Base-by-base conservation (phyloP, 169 alveolate genomes). In the Cryptosporidium canis region DNA sequence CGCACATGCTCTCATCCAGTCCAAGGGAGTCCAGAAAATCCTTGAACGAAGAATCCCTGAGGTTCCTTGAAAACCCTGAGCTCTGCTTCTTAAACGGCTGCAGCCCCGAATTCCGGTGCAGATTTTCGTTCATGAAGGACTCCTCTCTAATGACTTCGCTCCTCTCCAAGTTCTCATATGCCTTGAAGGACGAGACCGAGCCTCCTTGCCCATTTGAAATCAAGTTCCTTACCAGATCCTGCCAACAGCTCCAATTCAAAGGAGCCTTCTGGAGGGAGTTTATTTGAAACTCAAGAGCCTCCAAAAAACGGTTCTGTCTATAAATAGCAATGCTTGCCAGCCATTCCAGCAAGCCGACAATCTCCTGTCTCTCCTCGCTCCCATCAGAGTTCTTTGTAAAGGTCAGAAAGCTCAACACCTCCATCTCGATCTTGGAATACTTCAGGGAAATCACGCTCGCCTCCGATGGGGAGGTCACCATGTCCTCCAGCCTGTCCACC, bases 181-280 rank as follows among this genome's bases (percentile, higher is more conserved):
- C 18, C 29, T 61, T 61, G 33, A 35, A 18, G 1, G 63, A 51
- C 4, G 63, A 51, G 9, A 18, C 63, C 9, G 24, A 18, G 21
- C 12, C 39, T 24, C 66, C 51, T n/a, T 56, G 51, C 16, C 71
- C 64, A 56, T 63, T 55, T 44, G 87, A 56, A 45, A 29, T 18
- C 7, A 77, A 6, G 14, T 77, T 77, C n/a, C 51, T 56, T 11
- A 77, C 64, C 64, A 77, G 37, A 45, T 77, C 87, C n/a, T 43
- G 61, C 87, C 87, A 77, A 24, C 87, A 77, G 29, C 87, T 77
- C 87, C 87, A 77, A 44, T 77, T 77, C 29, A 24, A 77, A 37
- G 87, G 87, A 24, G 55, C 87, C 33, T 77, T 77, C 35, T 63
- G 31, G 14, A 77, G 31, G 6, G 87, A 77, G 11, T 29, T 61